Evolutionary conservation across 192 early-diverging fungal genomes (phyloP).

Genomic region (Linderina pennispora): DNA sequence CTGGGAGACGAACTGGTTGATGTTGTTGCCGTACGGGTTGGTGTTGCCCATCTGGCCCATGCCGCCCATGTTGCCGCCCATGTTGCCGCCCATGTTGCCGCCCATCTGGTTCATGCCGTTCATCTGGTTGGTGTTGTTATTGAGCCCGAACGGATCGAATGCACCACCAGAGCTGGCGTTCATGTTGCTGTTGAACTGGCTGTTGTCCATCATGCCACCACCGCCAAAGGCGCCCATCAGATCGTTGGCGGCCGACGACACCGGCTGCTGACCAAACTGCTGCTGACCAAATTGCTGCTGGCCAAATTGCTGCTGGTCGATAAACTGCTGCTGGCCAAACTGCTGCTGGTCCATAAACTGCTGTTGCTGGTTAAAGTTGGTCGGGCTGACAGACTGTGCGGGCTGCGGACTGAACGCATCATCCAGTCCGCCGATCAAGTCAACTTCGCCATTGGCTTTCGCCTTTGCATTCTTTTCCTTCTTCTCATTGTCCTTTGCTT

Average conservation of each 20-base stretch:
- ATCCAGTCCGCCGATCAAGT: conserved; percentile 38
- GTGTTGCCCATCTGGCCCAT: conserved; percentile 15
- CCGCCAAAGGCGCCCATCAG: conserved; percentile 20
- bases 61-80: conserved; percentile 3
- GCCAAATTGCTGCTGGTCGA: conserved; percentile 29
- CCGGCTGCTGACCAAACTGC: not conserved
- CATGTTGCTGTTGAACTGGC: not conserved
- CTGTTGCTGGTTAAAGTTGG: conserved; percentile 25
- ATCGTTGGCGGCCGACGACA: conserved; percentile 17
- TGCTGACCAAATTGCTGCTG: not conserved
- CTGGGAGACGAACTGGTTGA: conserved; percentile 29
- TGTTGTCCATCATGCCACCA: conserved; percentile 5
- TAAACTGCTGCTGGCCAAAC: conserved; percentile 4
- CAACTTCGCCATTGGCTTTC: conserved; percentile 11
- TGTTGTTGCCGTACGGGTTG: conserved; percentile 15
- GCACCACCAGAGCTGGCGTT: too few species aligned
- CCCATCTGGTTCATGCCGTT: conserved; percentile 6
- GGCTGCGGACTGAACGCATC: conserved; percentile 9
- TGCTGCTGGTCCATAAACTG: too few species aligned
- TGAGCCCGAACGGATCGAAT: conserved; percentile 44
- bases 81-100: conserved; percentile 7
- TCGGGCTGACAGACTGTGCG: conserved; percentile 16
- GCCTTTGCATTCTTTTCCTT: conserved; percentile 1
- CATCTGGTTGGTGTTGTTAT: not conserved
- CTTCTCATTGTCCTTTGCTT: conserved; percentile 45